These are phyloP conservation scores for Scedosporium apiospermum DNA, from an alignment of 2,329 filamentous ascomycete genomes.

Conservation along the genomic window DNA sequence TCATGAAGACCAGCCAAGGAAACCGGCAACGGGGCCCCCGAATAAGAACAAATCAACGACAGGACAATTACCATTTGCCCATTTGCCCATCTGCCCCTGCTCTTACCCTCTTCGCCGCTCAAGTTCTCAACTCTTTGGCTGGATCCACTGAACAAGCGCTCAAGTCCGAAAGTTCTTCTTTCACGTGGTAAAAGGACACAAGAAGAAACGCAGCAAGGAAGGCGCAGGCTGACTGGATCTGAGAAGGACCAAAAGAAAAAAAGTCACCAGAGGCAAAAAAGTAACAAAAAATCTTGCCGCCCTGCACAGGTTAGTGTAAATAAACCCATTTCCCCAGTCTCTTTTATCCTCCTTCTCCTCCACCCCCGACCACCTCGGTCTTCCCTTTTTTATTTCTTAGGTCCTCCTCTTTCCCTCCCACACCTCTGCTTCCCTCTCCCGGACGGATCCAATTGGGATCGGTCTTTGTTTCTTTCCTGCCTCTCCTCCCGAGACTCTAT, in stretches of 20 bases:
- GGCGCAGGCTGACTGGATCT: background rate
- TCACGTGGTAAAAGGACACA: background rate
- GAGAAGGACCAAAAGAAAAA: too few species aligned
- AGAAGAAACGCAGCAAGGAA: background rate
- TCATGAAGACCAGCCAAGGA: background rate
- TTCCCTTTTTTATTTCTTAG: background rate
- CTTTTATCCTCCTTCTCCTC: background rate
- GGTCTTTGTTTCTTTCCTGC: background rate
- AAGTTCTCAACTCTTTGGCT: background rate
- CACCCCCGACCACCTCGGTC: background rate
- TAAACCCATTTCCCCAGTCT: background rate
- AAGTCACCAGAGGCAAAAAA: too few species aligned
- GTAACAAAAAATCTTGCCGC: background rate
- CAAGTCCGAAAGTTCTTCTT: background rate
- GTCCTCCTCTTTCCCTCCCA: background rate
- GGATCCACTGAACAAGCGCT: background rate
- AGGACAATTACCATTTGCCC: background rate
- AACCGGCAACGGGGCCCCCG: background rate
- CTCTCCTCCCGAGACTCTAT: background rate
- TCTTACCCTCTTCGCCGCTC: background rate
- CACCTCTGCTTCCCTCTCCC: background rate
- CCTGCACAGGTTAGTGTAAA: background rate
- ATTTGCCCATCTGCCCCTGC: background rate
- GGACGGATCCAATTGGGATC: background rate
- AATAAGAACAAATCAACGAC: background rate